Base-by-base conservation (phyloP, 225 moss, liverwort and hornwort species). In the Bryoerythrophyllum caledonicum region DNA sequence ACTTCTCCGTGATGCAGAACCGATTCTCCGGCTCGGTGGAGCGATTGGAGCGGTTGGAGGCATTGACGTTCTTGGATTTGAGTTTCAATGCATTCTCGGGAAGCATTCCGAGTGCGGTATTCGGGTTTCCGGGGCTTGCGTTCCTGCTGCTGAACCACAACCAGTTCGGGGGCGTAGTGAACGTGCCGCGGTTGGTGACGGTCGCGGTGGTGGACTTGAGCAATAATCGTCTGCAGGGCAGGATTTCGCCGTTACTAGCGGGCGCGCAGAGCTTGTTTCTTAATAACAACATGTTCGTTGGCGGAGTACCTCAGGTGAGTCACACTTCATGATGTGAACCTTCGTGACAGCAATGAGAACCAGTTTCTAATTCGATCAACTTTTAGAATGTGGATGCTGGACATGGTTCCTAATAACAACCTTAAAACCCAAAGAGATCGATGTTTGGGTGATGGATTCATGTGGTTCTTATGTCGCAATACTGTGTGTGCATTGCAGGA, bases 191-290 rank as follows among this genome's bases (percentile, higher is more conserved):
- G 0, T 35, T 70, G 34, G 82, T 87, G 16, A 74, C 79, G 0
- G 82, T 87, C 16, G 67, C 79, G 13, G 77, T 82, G 5, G 87
- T 87, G 63, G 87, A 87, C 26, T 59, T 87, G 58, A 87, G 87
- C 65, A 79, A 84, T 1, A 87, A 87, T 17, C 79, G 46, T 2
- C 13, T 87, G 62, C 74, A 84, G 37, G 87, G 87, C 17, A 57
- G 62, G 21, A 77, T 87, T 21, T 70, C 79, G 8, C 82, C 84
- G 0, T 79, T 79, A 54, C 67, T 87, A 60, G 81, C 84, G 1
- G 87, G 87, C 4, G 30, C 82, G 0, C 87, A 84, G 63, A 87
- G 71, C 82, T 82, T 87, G 74, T 84, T 82, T 37, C 12, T 87
- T 10, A 87, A 87, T 74, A 79, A 87, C 8, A 87, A 87, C 63